phyloP scores from a whole-genome alignment of 2,329 filamentous ascomycete genomes.

The Trichoderma afroharzianum region DNA sequence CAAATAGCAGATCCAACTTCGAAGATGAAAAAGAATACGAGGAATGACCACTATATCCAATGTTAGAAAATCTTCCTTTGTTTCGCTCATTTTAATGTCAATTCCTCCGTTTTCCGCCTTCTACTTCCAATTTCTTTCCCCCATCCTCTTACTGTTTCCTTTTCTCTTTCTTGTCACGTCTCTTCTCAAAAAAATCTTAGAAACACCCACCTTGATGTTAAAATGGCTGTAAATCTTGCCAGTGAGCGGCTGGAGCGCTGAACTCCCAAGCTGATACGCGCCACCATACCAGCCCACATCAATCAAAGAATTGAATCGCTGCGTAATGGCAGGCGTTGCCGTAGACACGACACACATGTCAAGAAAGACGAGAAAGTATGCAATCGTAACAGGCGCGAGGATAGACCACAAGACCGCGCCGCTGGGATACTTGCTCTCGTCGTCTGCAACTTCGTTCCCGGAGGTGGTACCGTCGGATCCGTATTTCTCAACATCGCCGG shows the following conservation, averaged over 20 bases:
- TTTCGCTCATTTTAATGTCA: background rate
- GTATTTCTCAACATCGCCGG: background rate
- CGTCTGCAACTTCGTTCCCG: background rate
- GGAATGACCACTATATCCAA: background rate
- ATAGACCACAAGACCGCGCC: background rate
- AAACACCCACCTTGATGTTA: constrained; percentile 24
- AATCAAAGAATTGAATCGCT: constrained; percentile 36
- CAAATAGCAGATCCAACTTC: constrained; percentile 46
- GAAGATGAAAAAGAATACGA: constrained; percentile 30
- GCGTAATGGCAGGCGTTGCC: constrained; percentile 33
- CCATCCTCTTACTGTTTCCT: background rate
- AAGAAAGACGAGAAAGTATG: constrained; percentile 20
- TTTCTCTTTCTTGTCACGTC: background rate
- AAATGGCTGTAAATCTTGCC: constrained; percentile 31
- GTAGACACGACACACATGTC: constrained; percentile 38
- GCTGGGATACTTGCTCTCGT: background rate
- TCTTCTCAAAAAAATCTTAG: background rate
- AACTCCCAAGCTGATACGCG: constrained; percentile 28
- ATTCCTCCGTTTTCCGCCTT: background rate
- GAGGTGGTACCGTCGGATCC: background rate
- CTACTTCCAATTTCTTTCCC: background rate
- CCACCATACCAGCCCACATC: constrained; percentile 40
- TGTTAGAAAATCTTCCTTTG: background rate
- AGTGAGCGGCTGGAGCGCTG: constrained; percentile 26
- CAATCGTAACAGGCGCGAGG: background rate